Evolutionary conservation across 805 yeast species (phyloP).

Genomic region (Grigorovia transvaalensis): DNA sequence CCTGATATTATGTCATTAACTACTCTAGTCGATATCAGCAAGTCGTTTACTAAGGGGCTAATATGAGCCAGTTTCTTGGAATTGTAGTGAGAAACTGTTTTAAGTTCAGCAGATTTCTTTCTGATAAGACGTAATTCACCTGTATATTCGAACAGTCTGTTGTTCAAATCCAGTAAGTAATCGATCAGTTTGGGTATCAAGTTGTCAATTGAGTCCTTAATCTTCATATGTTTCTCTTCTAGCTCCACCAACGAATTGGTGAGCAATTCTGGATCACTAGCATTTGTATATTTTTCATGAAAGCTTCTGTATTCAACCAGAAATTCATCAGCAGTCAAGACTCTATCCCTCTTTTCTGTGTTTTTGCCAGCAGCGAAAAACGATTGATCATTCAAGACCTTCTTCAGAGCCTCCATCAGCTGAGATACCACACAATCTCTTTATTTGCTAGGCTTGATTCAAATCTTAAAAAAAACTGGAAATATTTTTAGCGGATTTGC

Average conservation of each 20-base stretch:
- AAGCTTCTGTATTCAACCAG: conserved; percentile 2
- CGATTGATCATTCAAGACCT: background rate
- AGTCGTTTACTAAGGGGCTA: conserved; percentile 66
- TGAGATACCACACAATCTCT: background rate
- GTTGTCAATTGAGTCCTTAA: conserved; percentile 17
- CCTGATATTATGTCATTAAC: conserved; percentile 49
- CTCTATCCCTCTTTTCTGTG: background rate
- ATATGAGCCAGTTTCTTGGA: conserved; percentile 40
- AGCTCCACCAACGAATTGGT: conserved; percentile 12
- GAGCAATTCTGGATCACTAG: conserved; percentile 5
- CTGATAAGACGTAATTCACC: conserved; percentile 53
- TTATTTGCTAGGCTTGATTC: no score
- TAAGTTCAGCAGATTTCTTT: conserved; percentile 39
- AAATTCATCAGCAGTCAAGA: conserved; percentile 1
- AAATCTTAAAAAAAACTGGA: no score
- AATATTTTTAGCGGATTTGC: no score
- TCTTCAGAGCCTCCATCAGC: background rate
- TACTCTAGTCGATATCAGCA: conserved; percentile 65
- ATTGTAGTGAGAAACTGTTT: conserved; percentile 38
- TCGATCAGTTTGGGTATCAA: conserved; percentile 39
- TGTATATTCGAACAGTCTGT: conserved; percentile 45
- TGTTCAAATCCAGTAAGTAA: conserved; percentile 46
- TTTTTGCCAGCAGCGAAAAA: background rate
- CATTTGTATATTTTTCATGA: conserved; percentile 3
- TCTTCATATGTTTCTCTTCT: conserved; percentile 11